Percentiles rank a stretch among this genome's conserved stretches.
phyloP scores from a whole-genome alignment of 805 yeast genomes.

The Hanseniaspora thailandica region DNA sequence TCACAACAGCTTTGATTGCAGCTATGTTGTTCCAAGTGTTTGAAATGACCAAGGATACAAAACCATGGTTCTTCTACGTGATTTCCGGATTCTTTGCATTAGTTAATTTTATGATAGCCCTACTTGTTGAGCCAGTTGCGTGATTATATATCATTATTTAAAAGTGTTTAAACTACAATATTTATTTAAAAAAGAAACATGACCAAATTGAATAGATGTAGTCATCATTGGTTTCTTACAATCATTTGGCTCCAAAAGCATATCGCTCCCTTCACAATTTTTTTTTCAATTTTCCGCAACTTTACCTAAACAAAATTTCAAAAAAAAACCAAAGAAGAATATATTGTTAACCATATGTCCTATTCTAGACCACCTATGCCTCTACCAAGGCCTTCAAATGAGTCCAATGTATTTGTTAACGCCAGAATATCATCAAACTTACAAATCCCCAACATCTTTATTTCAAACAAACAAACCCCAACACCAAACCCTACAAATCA shows the following conservation, averaged over 20 bases:
- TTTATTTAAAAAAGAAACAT: too few species aligned
- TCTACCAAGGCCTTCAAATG: not conserved
- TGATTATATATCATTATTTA: not conserved
- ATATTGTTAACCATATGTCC: not conserved
- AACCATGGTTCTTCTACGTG: conserved; percentile 8
- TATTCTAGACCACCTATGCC: conserved; percentile 10
- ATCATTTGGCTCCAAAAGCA: too few species aligned
- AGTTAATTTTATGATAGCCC: not conserved
- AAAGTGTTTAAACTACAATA: too few species aligned
- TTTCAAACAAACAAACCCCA: conserved; percentile 34
- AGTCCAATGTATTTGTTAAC: conserved; percentile 19
- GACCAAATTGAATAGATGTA: too few species aligned
- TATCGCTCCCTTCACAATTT: not conserved
- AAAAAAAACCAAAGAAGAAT: not conserved
- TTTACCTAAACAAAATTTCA: not conserved
- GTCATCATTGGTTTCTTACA: too few species aligned
- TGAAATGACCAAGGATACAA: conserved; percentile 7
- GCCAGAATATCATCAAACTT: conserved; percentile 17
- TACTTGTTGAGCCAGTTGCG: not conserved
- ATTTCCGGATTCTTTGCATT: conserved; percentile 18
- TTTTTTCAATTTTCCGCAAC: not conserved
- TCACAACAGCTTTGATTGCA: not conserved
- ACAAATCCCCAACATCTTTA: conserved; percentile 33
- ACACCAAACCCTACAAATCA: conserved; percentile 27
- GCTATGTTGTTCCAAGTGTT: conserved; percentile 4